Evolutionary conservation across 2,329 filamentous ascomycete species (phyloP).

Genomic region (Ophiocordyceps unilateralis): DNA sequence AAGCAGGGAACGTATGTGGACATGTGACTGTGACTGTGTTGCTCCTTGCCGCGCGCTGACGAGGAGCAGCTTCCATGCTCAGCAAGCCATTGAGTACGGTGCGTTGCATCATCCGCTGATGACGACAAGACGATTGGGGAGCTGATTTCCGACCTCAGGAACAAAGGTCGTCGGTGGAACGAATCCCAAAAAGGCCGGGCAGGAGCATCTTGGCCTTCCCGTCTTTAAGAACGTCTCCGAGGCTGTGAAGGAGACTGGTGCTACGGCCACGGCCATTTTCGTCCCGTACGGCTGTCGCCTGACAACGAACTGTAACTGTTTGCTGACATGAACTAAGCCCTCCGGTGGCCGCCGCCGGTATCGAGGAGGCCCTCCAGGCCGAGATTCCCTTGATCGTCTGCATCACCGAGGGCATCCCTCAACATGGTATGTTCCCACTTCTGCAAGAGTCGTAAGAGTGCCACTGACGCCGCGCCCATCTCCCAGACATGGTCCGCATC

Average conservation of each 20-base stretch:
- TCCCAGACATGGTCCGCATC: constrained; percentile 90
- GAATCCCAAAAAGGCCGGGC: constrained; percentile 96
- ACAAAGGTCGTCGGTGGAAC: constrained; percentile 97
- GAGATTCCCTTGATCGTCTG: constrained; percentile 92
- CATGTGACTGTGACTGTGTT: neutral
- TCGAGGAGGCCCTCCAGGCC: constrained; percentile 87
- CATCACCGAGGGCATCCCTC: constrained; percentile 95
- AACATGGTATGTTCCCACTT: constrained; percentile 55
- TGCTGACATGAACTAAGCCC: constrained; percentile 39
- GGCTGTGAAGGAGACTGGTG: constrained; percentile 77
- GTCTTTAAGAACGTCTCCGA: constrained; percentile 85
- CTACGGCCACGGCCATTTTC: constrained; percentile 86
- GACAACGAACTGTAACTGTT: constrained; percentile 1
- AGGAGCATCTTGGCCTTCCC: constrained; percentile 74
- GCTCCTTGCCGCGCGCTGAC: constrained; percentile 1
- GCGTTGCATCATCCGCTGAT: constrained; percentile 17
- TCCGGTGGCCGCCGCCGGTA: constrained; percentile 79
- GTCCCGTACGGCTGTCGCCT: constrained; percentile 52
- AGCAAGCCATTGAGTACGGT: constrained; percentile 98
- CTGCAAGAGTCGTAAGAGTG: constrained; percentile 1
- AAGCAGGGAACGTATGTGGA: constrained; percentile 79
- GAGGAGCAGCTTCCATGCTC: constrained; percentile 69
- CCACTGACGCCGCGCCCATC: constrained; percentile 1
- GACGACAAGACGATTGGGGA: neutral
- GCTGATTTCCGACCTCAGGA: constrained; percentile 32